A percentile compares a stretch with the other conserved stretches of the same genome.
Evolutionary conservation across 352 stramenopile genomes (phyloP).

Genomic region (Phytophthora ramorum): DNA sequence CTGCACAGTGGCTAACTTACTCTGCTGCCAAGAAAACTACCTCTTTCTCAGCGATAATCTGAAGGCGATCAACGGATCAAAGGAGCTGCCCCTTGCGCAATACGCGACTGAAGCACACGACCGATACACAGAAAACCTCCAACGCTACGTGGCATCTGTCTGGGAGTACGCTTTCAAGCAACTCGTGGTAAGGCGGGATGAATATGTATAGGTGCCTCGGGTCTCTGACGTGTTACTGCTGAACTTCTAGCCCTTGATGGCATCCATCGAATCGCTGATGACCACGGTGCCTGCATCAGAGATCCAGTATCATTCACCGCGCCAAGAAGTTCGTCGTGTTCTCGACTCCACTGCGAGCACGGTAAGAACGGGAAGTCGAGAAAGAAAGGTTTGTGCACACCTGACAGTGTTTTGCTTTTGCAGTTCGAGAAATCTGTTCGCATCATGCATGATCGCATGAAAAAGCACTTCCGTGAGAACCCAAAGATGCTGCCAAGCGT

Average conservation of each 20-base stretch:
- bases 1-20: too few species aligned
- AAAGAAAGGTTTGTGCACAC: not conserved
- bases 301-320: conserved; percentile 71
- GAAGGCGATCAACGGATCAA: too few species aligned
- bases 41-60: too few species aligned
- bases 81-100: too few species aligned
- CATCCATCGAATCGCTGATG: conserved; percentile 57
- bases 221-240: not conserved
- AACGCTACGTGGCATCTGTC: too few species aligned
- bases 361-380: conserved; percentile 24
- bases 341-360: conserved; percentile 49
- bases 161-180: too few species aligned
- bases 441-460: conserved; percentile 73
- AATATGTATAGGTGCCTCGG: too few species aligned
- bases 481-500: conserved; percentile 58
- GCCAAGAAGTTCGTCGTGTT: conserved; percentile 62
- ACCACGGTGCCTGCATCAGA: conserved; percentile 61
- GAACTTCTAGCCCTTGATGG: conserved; percentile 55
- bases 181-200: too few species aligned
- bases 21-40: too few species aligned
- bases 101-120: too few species aligned
- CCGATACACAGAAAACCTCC: too few species aligned
- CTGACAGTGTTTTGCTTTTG: conserved; percentile 13
- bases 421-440: conserved; percentile 77
- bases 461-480: conserved; percentile 70